Conservation (phyloP, 768 basidiomycete genomes). For the Calocybe indica region DNA sequence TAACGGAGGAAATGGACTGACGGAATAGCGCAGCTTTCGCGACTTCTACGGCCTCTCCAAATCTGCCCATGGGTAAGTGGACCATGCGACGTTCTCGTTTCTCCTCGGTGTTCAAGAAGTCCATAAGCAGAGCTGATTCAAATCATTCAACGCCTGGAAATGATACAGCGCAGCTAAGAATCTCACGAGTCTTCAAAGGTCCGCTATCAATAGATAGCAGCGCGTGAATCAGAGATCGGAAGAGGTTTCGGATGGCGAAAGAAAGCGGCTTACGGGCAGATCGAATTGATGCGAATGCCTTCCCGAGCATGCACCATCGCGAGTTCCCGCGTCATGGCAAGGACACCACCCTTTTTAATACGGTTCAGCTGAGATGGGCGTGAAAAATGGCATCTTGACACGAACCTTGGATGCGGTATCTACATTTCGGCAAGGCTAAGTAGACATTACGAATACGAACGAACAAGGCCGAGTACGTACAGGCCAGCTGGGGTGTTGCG, state of each 20-base stretch:
- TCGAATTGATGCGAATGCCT: slow-evolving; percentile 92
- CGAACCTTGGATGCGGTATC: slow-evolving; percentile 91
- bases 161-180: not conserved
- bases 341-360: slow-evolving; percentile 74
- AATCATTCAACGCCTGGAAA: slow-evolving; percentile 7
- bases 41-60: slow-evolving; percentile 94
- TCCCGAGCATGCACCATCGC: slow-evolving; percentile 98
- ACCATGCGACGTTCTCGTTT: slow-evolving; percentile 88
- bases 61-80: slow-evolving; percentile 94
- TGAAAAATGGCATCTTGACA: not conserved
- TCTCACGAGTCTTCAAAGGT: slow-evolving; percentile 88
- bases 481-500: slow-evolving; percentile 97
- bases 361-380: slow-evolving; percentile 1
- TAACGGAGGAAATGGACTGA: slow-evolving; percentile 34
- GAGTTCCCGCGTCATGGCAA: slow-evolving; percentile 96
- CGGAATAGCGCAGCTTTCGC: slow-evolving; percentile 91
- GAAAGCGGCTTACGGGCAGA: slow-evolving; percentile 78
- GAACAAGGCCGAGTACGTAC: slow-evolving; percentile 38
- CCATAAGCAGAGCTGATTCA: slow-evolving; percentile 84
- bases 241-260: not conserved
- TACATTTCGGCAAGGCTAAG: slow-evolving; percentile 19
- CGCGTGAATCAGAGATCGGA: slow-evolving; percentile 5
- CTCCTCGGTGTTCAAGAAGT: slow-evolving; percentile 95
- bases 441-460: not conserved
- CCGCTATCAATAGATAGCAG: slow-evolving; percentile 45